Evolutionary conservation across 2,329 filamentous ascomycete genomes (phyloP), one percentile per base, ranked within the genome.

Genomic region (Claviceps pazoutovae): DNA sequence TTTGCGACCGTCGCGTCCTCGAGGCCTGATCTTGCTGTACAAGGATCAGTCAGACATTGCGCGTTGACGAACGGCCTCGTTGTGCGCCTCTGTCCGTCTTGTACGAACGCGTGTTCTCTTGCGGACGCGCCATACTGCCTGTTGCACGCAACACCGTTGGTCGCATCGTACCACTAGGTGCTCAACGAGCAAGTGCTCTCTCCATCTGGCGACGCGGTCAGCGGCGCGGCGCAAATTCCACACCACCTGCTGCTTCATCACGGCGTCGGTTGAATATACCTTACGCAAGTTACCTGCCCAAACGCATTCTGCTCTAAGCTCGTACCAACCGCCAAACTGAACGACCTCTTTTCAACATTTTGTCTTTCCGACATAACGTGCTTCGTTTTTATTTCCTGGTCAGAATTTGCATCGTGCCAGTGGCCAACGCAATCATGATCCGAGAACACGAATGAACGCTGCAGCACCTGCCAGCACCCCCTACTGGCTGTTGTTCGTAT

Each of bases 201-300:
- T 45, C 34, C 41, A 16, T 23, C n/a, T 36, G 48, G 41, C 42
- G 39, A 42, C 26, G 16, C 19, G 7, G 23, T 7, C 41, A 34
- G 17, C 46, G 41, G 30, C 30, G 46, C 42, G 46, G 14, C 30
- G 42, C 41, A 41, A 39, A 34, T 34, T 23, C 43, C 48, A 46
- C 13, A 53, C 46, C 43, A 50, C 21, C 26, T 43, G 41, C 37
- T 53, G 36, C 48, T 30, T 23, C 34, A 23, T 19, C 16, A 51
- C 42, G 34, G 19, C 48, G 34, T 42, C 21, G 13, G 36, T 34
- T 46, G 37, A n/a, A 41, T 46, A 41, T 34, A 1, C 4, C 11
- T n/a, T 13, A 21, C 30, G 36, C 42, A 38, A 46, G 46, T 37
- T 53, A 59, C 53, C 56, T 64, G 56, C 60, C 58, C 53, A 55